Evolutionary conservation across 2,329 filamentous ascomycete species (phyloP).

Genomic region (Sporothrix euskadiensis): DNA sequence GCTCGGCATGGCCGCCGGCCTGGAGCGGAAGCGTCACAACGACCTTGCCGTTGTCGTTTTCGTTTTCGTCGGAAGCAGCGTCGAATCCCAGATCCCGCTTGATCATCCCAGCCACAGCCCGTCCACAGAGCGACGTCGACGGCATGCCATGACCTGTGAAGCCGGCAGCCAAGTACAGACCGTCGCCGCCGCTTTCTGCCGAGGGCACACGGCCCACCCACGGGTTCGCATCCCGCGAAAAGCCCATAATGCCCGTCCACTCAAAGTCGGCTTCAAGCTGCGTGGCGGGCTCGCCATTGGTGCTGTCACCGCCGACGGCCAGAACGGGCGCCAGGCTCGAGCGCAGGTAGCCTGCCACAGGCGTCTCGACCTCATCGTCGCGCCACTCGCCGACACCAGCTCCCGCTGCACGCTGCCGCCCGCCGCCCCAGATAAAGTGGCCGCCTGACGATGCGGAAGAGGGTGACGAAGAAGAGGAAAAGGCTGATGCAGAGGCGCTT

Average conservation of each 20-base stretch:
- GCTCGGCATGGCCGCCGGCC: constrained; percentile 34
- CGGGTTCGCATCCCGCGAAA: constrained; percentile 64
- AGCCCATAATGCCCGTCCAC: constrained; percentile 84
- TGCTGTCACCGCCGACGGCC: constrained; percentile 41
- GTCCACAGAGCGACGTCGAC: constrained; percentile 65
- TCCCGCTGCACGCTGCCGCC: constrained; percentile 57
- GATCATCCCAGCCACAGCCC: constrained; percentile 63
- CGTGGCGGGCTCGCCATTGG: constrained; percentile 32
- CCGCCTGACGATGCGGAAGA: constrained; percentile 40
- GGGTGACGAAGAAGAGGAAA: constrained; percentile 31
- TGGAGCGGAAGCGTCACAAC: not conserved
- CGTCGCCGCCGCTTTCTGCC: constrained; percentile 45
- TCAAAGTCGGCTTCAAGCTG: constrained; percentile 58
- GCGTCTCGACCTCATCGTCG: constrained; percentile 42
- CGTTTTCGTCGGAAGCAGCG: constrained; percentile 37
- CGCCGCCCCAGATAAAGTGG: constrained; percentile 71
- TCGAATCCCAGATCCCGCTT: constrained; percentile 33
- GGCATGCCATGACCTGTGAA: constrained; percentile 80
- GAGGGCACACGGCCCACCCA: constrained; percentile 70
- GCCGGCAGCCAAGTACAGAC: constrained; percentile 64
- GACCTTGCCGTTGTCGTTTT: not conserved
- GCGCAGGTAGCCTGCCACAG: constrained; percentile 58
- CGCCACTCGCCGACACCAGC: constrained; percentile 45
- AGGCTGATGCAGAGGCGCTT: constrained; percentile 35
- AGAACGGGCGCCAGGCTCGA: constrained; percentile 46